phyloP scores from a whole-genome alignment of 2,329 filamentous ascomycete species.

The Pestalotiopsis sp. region DNA sequence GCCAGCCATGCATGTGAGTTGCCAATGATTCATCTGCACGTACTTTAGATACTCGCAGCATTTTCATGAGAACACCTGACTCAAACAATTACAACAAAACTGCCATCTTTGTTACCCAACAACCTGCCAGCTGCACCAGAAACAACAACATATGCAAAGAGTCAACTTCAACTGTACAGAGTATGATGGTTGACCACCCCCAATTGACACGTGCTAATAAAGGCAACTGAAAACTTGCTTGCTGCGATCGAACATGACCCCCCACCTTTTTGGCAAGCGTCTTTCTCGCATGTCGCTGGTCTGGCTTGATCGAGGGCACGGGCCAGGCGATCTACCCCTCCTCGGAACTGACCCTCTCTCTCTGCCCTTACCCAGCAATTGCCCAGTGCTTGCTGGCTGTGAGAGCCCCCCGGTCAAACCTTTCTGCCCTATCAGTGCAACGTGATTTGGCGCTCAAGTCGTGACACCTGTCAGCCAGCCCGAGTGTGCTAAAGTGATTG shows the following conservation, averaged over 20 bases:
- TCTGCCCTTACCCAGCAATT: not conserved
- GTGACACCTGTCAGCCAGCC: not conserved
- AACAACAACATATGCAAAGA: not conserved
- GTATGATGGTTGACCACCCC: not conserved
- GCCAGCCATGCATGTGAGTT: too few species aligned
- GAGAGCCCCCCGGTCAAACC: not conserved
- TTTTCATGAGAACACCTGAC: too few species aligned
- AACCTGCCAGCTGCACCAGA: not conserved
- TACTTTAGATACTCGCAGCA: too few species aligned
- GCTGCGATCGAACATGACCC: not conserved
- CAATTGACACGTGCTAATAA: not conserved
- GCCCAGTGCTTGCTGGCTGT: not conserved
- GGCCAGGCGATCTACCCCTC: not conserved
- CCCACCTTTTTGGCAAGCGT: not conserved
- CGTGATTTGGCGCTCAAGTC: constrained; percentile 9
- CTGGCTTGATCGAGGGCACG: not conserved
- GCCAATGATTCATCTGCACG: too few species aligned
- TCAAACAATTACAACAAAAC: too few species aligned
- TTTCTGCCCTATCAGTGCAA: not conserved
- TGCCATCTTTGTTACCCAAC: not conserved
- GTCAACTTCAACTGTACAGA: not conserved
- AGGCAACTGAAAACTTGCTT: not conserved
- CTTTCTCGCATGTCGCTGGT: not conserved
- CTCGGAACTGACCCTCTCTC: not conserved
- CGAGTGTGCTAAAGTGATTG: not conserved